Evolutionary conservation across 345 rosid species (phyloP).

Genomic region (Firmiana major): DNA sequence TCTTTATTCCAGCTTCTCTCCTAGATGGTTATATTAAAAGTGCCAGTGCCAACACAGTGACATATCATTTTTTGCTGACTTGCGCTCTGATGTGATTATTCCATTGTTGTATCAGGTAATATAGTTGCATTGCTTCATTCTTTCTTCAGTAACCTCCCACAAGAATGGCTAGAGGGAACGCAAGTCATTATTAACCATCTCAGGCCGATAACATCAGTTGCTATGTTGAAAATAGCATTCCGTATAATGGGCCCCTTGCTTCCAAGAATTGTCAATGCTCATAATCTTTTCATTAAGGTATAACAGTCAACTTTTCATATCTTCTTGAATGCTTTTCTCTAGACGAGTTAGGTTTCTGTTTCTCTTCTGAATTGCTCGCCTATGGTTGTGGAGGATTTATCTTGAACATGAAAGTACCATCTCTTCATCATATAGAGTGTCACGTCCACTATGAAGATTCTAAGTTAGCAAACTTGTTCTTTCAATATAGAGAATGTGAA

Average conservation of each 20-base stretch:
- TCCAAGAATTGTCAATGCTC: slow-evolving; percentile 90
- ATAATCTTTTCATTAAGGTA: slow-evolving; percentile 91
- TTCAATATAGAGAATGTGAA: not conserved
- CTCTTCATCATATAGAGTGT: not conserved
- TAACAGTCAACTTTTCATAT: not conserved
- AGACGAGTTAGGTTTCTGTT: not conserved
- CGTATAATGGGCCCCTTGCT: slow-evolving; percentile 97
- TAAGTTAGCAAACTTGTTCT: not conserved
- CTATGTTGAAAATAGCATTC: slow-evolving; percentile 88
- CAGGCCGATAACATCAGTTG: slow-evolving; percentile 84
- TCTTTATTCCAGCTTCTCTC: not conserved
- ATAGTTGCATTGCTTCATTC: slow-evolving; percentile 88
- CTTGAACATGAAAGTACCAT: not conserved
- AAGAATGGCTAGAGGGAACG: slow-evolving; percentile 97
- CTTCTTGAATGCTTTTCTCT: not conserved
- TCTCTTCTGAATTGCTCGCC: not conserved
- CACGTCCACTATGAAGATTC: not conserved
- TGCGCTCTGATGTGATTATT: slow-evolving; percentile 22
- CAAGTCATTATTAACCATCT: slow-evolving; percentile 75
- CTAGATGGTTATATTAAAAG: not conserved
- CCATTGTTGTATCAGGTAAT: slow-evolving; percentile 57
- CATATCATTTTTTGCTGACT: not conserved
- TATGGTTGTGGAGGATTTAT: not conserved
- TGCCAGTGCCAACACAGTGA: not conserved
- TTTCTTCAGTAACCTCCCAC: slow-evolving; percentile 95